phyloP scores from a whole-genome alignment of 805 yeast species.

The Phaffomyces opuntiae region DNA sequence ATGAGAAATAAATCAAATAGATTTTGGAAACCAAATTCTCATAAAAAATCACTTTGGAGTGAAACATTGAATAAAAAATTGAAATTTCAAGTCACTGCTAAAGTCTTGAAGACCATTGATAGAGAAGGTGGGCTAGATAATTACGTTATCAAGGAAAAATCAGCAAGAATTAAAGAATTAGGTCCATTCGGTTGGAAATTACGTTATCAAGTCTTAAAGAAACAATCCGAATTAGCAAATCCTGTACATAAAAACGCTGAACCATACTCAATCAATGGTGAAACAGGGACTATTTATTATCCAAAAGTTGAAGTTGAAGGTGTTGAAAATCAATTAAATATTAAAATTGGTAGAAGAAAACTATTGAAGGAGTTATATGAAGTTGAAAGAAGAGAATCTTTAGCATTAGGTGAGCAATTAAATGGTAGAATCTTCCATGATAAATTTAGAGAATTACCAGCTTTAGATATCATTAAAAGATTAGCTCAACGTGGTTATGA shows the following conservation, averaged over 20 bases:
- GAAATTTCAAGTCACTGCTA: conserved; percentile 60
- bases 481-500: conserved; percentile 36
- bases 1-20: conserved; percentile 62
- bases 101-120: conserved; percentile 78
- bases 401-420: conserved; percentile 37
- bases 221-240: conserved; percentile 32
- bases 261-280: conserved; percentile 27
- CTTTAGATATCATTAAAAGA: conserved; percentile 41
- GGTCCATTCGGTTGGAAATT: conserved; percentile 92
- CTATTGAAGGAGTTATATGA: conserved; percentile 50
- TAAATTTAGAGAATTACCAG: conserved; percentile 33
- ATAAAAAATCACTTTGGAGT: conserved; percentile 74
- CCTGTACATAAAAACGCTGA: conserved; percentile 33
- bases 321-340: conserved; percentile 31
- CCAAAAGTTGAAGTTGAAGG: conserved; percentile 33
- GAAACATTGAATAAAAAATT: conserved; percentile 55
- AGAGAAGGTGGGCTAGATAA: conserved; percentile 94
- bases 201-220: conserved; percentile 62
- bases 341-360: conserved; percentile 60
- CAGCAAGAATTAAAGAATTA: conserved; percentile 86
- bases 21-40: conserved; percentile 81
- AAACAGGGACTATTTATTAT: conserved; percentile 39
- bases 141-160: conserved; percentile 77
- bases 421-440: conserved; percentile 40
- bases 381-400: conserved; percentile 35